Evolutionary conservation across 305 asterid genomes (phyloP).

Genomic region (Salvia sclarea): DNA sequence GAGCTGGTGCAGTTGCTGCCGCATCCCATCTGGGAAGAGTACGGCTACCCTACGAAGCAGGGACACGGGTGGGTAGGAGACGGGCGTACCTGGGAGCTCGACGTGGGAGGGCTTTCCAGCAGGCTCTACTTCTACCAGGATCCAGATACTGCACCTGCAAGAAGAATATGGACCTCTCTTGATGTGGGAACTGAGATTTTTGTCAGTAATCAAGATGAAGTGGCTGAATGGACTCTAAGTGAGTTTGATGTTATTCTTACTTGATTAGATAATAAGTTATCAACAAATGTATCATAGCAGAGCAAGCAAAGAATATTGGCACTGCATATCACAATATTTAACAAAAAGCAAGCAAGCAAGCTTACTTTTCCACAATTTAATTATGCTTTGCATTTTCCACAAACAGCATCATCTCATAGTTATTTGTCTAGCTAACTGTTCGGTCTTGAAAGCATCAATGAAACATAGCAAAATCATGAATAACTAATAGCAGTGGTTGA

Average conservation of each 20-base stretch:
- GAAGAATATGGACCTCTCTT: slow-evolving; percentile 75
- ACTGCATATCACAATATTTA: neutral
- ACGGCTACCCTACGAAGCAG: slow-evolving; percentile 67
- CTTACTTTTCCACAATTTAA: slow-evolving; percentile 5
- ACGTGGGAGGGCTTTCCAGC: slow-evolving; percentile 70
- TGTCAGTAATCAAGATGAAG: slow-evolving; percentile 67
- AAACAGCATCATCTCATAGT: neutral
- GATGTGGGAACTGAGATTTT: slow-evolving; percentile 83
- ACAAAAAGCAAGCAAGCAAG: neutral
- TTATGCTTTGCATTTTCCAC: neutral
- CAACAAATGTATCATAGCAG: neutral
- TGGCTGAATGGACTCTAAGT: slow-evolving; percentile 77
- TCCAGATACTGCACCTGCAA: slow-evolving; percentile 64
- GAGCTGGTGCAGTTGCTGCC: slow-evolving; percentile 75
- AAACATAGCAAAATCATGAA: neutral
- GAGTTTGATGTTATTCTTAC: slow-evolving; percentile 68
- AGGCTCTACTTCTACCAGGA: slow-evolving; percentile 86
- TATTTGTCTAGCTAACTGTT: neutral
- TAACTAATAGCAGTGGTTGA: neutral
- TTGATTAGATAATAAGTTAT: slow-evolving; percentile 15
- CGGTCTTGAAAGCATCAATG: neutral
- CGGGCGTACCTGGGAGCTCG: slow-evolving; percentile 64
- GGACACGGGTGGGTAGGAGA: slow-evolving; percentile 78
- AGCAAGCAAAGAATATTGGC: neutral
- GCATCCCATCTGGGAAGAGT: slow-evolving; percentile 73